Conservation (phyloP, 305 asterid genomes). For the Fraxinus floribunda region DNA sequence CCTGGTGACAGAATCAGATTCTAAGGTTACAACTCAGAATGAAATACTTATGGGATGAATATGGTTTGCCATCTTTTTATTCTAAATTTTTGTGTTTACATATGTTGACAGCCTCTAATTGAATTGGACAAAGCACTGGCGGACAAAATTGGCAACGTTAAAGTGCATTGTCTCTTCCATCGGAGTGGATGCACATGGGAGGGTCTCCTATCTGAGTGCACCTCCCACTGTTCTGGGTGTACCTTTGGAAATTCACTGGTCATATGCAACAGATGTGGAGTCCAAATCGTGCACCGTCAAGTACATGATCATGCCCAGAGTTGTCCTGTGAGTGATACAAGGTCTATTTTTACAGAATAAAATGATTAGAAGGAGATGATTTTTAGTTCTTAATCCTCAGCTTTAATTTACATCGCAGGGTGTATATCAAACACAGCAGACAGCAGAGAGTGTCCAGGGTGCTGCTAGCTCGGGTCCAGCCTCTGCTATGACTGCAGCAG, state of each 20-base stretch:
- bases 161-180: constrained; percentile 78
- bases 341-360: not conserved
- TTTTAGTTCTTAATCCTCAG: not conserved
- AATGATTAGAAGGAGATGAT: not conserved
- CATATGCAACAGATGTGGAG: constrained; percentile 81
- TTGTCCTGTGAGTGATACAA: constrained; percentile 66
- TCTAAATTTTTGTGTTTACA: constrained; percentile 24
- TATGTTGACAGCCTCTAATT: constrained; percentile 59
- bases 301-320: constrained; percentile 85
- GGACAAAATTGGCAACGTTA: constrained; percentile 76
- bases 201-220: constrained; percentile 70
- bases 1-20: constrained; percentile 73
- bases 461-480: constrained; percentile 42
- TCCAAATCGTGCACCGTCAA: constrained; percentile 88
- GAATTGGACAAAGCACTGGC: constrained; percentile 71
- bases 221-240: constrained; percentile 71
- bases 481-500: constrained; percentile 38
- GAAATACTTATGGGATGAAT: constrained; percentile 17
- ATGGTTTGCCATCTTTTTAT: constrained; percentile 15
- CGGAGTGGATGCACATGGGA: constrained; percentile 96
- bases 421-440: constrained; percentile 66
- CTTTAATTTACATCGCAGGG: constrained; percentile 42
- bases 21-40: constrained; percentile 55
- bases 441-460: constrained; percentile 36
- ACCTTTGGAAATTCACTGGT: constrained; percentile 82